Evolutionary conservation across 2,329 filamentous ascomycete species (phyloP).

Genomic region (Coniochaeta pulveracea): DNA sequence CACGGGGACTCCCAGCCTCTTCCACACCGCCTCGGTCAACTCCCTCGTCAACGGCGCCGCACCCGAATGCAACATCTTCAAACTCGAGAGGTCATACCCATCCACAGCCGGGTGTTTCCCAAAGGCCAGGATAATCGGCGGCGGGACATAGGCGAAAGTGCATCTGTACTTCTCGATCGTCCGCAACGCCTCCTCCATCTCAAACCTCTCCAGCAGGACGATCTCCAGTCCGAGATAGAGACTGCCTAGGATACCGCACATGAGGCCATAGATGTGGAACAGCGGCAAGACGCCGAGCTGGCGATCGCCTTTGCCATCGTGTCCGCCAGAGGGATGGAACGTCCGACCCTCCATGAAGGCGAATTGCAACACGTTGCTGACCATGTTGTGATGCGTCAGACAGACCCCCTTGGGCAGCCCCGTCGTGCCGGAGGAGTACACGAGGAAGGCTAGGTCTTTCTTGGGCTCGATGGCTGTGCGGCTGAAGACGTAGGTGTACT

Average conservation of each 20-base stretch:
- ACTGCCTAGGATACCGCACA: slow-evolving; percentile 58
- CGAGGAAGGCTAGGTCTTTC: slow-evolving; percentile 71
- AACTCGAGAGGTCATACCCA: slow-evolving; percentile 67
- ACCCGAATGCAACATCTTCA: slow-evolving; percentile 79
- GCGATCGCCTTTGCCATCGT: slow-evolving; percentile 54
- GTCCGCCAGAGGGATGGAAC: slow-evolving; percentile 44
- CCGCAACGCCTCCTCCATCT: slow-evolving; percentile 66
- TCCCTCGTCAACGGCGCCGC: slow-evolving; percentile 77
- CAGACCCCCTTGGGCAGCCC: slow-evolving; percentile 87
- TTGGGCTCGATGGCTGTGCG: slow-evolving; percentile 49
- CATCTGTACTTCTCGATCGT: slow-evolving; percentile 65
- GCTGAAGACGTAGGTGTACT: slow-evolving; percentile 44
- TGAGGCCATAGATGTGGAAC: slow-evolving; percentile 83
- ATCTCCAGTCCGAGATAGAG: slow-evolving; percentile 55
- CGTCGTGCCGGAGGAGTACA: slow-evolving; percentile 85
- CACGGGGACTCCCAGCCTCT: slow-evolving; percentile 63
- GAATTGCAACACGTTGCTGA: slow-evolving; percentile 58
- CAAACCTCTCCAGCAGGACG: slow-evolving; percentile 69
- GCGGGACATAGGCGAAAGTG: slow-evolving; percentile 73
- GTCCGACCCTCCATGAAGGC: slow-evolving; percentile 40
- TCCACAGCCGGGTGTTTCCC: slow-evolving; percentile 68
- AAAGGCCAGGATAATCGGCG: slow-evolving; percentile 71
- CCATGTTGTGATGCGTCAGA: slow-evolving; percentile 72
- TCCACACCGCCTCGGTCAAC: slow-evolving; percentile 64
- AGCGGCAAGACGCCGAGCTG: slow-evolving; percentile 76